These are phyloP conservation scores for Aspergillus flavus DNA, from an alignment of 2,329 filamentous ascomycete genomes.

Conservation along the genomic window DNA sequence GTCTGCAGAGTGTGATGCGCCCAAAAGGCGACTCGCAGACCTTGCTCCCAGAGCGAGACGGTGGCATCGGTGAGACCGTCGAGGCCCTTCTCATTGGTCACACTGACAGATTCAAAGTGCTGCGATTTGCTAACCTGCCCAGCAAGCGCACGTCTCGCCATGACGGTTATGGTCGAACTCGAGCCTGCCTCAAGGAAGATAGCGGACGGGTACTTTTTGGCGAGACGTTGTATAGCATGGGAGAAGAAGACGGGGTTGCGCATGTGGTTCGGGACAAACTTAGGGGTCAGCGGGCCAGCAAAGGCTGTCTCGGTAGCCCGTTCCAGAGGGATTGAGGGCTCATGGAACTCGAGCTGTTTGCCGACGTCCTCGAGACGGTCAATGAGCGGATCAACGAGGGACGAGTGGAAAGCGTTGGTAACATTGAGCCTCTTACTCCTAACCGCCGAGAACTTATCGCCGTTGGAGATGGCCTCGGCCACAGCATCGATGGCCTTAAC, in stretches of 20 bases:
- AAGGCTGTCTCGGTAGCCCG: no score
- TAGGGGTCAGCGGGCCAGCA: no score
- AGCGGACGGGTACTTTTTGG: no score
- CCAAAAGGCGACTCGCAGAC: constrained; percentile 43
- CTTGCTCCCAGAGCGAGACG: constrained; percentile 44
- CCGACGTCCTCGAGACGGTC: constrained; percentile 29
- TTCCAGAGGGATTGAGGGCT: constrained; percentile 11
- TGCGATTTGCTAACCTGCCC: constrained; percentile 16
- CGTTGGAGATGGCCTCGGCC: constrained; percentile 10
- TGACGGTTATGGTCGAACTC: no score
- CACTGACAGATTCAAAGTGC: neutral
- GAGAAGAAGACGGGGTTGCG: no score
- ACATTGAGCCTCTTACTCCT: constrained; percentile 45
- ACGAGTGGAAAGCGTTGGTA: constrained; percentile 53
- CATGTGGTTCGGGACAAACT: no score
- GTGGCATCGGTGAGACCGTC: constrained; percentile 29
- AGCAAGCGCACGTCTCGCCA: no score
- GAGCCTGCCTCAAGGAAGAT: no score
- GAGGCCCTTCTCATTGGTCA: constrained; percentile 7
- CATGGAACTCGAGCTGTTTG: constrained; percentile 30
- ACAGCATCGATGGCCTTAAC: constrained; percentile 33
- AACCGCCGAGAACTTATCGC: no score
- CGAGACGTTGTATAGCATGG: no score
- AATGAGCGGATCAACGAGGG: constrained; percentile 42
- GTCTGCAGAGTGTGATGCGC: constrained; percentile 33